Base-by-base conservation (phyloP, 495 filamentous ascomycete genomes). In the Letharia lupina region DNA sequence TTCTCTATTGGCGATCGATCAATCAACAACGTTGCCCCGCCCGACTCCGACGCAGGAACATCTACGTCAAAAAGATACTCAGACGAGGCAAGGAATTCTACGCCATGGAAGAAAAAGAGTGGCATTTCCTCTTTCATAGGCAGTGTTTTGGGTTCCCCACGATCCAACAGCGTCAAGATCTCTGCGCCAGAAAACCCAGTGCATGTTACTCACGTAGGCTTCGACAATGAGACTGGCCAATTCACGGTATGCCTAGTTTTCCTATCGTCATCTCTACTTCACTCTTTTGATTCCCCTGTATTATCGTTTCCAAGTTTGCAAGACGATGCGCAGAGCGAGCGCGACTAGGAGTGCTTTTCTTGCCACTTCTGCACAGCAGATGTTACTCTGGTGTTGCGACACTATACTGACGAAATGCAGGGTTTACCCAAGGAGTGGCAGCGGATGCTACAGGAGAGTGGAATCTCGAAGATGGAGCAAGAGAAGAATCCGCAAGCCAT, bases 371-470 rank as follows among this genome's bases (percentile, higher is more conserved):
- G 10, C 23, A 28, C 23, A 52, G 23, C n/a, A 5, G 0, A 2
- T 23, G 5, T 35, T 13, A 39, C 10, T 31, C 61, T 50, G 31
- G 48, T 37, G 28, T 28, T 23, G 20, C 9, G 57, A 48, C 4
- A 31, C 12, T 56, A 12, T 37, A 31, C 60, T 71, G 63, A 67
- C 60, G 23, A 40, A 11, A 66, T 65, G 62, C 71, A 95, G 91
- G 94, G 94, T 67, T 80, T 98, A 44, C 94, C 94, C 2, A 96
- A 95, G 75, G 94, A 98, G 82, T 98, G 94, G 94, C 94, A 98
- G 77, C 86, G 90, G 50, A 83, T 96, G 73, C 84, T 98, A 69
- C 89, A 94, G 78, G 92, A 96, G 75, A 96, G 89, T 77, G 94
- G 94, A 64, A 98, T 98, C 70, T 90, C 93, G 7, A 91, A 96